Evolutionary conservation across 371 early-diverging fungal genomes (phyloP).

Genomic region (Mortierella sp.): DNA sequence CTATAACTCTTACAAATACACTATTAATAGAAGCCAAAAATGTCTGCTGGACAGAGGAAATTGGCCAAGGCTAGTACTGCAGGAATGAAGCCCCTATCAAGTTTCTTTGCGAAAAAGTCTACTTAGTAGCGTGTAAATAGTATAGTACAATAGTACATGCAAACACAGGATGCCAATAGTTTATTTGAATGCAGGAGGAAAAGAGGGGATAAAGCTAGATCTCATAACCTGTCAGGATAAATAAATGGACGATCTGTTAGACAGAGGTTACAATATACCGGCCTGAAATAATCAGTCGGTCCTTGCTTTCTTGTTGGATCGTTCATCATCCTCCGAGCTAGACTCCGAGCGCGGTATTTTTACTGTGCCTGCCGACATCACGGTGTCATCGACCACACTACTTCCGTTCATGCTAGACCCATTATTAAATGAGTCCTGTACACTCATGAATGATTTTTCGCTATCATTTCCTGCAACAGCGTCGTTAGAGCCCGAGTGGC

Average conservation of each 20-base stretch:
- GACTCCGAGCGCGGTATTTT: constrained; percentile 7
- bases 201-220: neutral
- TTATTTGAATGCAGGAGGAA: neutral
- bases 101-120: constrained; percentile 50
- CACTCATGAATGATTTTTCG: constrained; percentile 50
- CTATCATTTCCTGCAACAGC: constrained; percentile 36
- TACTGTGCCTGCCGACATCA: constrained; percentile 2
- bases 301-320: constrained; percentile 24
- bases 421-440: constrained; percentile 35
- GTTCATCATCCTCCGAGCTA: constrained; percentile 26
- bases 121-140: neutral
- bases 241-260: neutral
- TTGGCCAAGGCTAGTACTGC: constrained; percentile 53
- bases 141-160: neutral
- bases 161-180: neutral
- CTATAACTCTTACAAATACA: too few relatives aligned
- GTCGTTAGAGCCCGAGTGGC: constrained; percentile 6
- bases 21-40: constrained; percentile 41
- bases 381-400: constrained; percentile 1
- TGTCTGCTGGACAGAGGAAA: constrained; percentile 48
- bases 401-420: constrained; percentile 14
- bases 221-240: neutral
- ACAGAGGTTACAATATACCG: neutral
- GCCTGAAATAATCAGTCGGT: neutral
- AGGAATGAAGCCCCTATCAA: constrained; percentile 54